Base-by-base conservation (phyloP, 2,329 filamentous ascomycete species). In the Penicillium sp. region DNA sequence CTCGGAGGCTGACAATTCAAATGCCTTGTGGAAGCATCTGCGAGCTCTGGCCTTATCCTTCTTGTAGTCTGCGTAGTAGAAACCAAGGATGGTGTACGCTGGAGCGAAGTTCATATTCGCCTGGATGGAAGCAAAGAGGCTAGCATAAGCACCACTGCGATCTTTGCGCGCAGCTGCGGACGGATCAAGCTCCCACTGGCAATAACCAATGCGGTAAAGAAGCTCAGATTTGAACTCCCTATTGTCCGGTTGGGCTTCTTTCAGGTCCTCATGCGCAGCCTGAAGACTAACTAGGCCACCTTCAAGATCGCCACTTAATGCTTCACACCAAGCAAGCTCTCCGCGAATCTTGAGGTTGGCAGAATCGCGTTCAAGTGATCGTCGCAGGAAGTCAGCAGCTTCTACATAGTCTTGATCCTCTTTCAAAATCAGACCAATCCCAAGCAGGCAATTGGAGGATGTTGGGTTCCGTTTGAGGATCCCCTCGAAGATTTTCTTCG, bases 1-100 rank as follows among this genome's bases (percentile, higher is more conserved):
- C 70, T 99, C 94, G 0, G 90, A 87, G 0, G 91, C 79, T 0
- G 94, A 99, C 3, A 99, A 78, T 72, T 99, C 94, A 49, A 99
- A 90, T 0, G 94, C 94, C 72, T 97, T 97, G 67, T 97, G 91
- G 68, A 97, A 97, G 71, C 93, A 97, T 61, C 90, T 87, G n/a
- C 90, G 84, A 9, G 93, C 91, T 69, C 95, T 83, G 68, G 87
- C 89, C 74, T 87, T 91, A 73, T 97, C 94, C 63, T 87, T 91
- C 54, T 85, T 89, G 70, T 97, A 97, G 68, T 97, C 93, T 6
- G 87, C 86, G 70, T 97, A 99, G 76, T 89, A 99, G 8, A 93
- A 80, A 16, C 94, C 94, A 5, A 99, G 83, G 62, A 87, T 92
- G 0, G 92, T 96, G 72, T 97, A 99, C 2, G 92, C 87, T 0